A percentile compares a stretch with the other conserved stretches of the same genome.
These are phyloP conservation scores for Arthrobotrys musiformis DNA, from an alignment of 2,329 filamentous ascomycete genomes.

Conservation along the genomic window DNA sequence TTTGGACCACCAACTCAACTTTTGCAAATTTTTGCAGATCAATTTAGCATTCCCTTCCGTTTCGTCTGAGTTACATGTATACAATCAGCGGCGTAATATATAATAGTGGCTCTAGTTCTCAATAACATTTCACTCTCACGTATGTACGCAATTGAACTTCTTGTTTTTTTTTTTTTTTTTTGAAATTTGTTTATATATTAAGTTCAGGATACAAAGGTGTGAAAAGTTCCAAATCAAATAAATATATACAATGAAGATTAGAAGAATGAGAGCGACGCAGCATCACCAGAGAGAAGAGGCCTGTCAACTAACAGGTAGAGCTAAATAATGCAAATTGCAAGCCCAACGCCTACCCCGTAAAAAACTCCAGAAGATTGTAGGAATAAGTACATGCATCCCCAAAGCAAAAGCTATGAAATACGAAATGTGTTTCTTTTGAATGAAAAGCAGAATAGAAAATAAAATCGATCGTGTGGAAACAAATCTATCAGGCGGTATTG, in stretches of 20 bases:
- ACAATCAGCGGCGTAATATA: not conserved
- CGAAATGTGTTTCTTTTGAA: not conserved
- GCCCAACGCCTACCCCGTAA: not conserved
- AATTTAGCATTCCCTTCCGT: not conserved
- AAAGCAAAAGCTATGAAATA: not conserved
- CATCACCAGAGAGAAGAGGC: not conserved
- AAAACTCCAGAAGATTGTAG: slow-evolving; percentile 31
- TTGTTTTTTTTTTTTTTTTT: too few relatives aligned
- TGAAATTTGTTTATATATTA: too few relatives aligned
- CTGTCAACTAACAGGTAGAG: not conserved
- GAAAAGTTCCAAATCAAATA: too few relatives aligned
- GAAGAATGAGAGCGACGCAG: not conserved
- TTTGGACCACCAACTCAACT: not conserved
- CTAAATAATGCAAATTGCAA: not conserved
- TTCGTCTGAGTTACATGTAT: not conserved
- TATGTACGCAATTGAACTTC: too few relatives aligned
- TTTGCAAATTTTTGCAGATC: not conserved
- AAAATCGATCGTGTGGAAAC: not conserved
- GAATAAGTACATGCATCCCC: not conserved
- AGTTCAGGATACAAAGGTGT: too few relatives aligned
- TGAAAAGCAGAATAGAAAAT: not conserved
- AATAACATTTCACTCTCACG: too few relatives aligned
- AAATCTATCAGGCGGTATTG: slow-evolving; percentile 22
- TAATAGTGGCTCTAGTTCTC: not conserved
- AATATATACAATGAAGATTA: slow-evolving; percentile 33